Conservation (phyloP, 345 rosid genomes). For the Erysimum cheiranthoides region DNA sequence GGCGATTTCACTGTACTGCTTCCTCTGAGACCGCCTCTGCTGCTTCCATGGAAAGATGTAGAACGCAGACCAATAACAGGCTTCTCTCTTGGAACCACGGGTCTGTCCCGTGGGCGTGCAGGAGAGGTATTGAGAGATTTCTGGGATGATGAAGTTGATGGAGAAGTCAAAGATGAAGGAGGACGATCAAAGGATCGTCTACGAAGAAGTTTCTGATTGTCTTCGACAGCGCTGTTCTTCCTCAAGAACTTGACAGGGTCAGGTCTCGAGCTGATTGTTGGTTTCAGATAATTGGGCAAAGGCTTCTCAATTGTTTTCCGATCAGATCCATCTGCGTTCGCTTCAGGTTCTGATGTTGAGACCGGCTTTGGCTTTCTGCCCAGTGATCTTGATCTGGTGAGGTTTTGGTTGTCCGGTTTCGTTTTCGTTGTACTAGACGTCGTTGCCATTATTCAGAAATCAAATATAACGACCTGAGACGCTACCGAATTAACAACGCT, state of each 20-base stretch:
- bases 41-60: constrained; percentile 44
- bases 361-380: constrained; percentile 39
- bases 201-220: constrained; percentile 52
- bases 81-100: constrained; percentile 48
- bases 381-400: constrained; percentile 43
- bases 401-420: constrained; percentile 47
- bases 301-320: constrained; percentile 40
- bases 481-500: constrained; percentile 4
- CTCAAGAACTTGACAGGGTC: constrained; percentile 48
- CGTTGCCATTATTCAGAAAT: constrained; percentile 50
- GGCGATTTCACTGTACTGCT: constrained; percentile 37
- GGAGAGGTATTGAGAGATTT: constrained; percentile 52
- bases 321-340: constrained; percentile 38
- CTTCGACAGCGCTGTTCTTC: constrained; percentile 49
- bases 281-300: constrained; percentile 64
- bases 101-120: constrained; percentile 43
- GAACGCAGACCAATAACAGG: constrained; percentile 43
- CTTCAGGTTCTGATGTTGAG: constrained; percentile 30
- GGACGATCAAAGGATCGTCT: constrained; percentile 83
- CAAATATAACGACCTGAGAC: constrained; percentile 23
- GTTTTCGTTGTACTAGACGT: constrained; percentile 39
- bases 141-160: constrained; percentile 45
- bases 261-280: constrained; percentile 59
- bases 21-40: constrained; percentile 38
- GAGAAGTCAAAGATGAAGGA: constrained; percentile 51